phyloP scores from a whole-genome alignment of 305 asterid species.

The Lippia alba region DNA sequence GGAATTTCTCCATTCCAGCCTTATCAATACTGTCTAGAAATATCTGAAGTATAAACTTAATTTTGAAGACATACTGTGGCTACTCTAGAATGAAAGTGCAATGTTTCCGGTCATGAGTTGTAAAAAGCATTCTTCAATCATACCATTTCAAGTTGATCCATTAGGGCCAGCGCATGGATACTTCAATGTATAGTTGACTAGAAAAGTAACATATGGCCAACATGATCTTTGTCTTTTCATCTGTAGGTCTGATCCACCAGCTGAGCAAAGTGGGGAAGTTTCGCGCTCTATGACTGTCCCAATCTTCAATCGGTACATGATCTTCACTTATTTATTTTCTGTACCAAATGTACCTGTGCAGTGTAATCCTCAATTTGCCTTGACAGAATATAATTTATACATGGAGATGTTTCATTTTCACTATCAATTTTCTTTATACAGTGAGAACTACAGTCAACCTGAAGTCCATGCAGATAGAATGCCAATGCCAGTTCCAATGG shows the following conservation, averaged over 20 bases:
- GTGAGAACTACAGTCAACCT: slow-evolving; percentile 75
- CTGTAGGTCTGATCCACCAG: slow-evolving; percentile 76
- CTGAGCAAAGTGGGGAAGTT: slow-evolving; percentile 97
- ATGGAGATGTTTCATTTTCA: slow-evolving; percentile 17
- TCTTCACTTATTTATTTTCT: not conserved
- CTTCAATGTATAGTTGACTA: not conserved
- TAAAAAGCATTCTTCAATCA: not conserved
- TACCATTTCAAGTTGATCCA: not conserved
- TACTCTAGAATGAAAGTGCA: slow-evolving; percentile 3
- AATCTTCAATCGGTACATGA: slow-evolving; percentile 64
- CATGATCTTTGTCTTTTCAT: slow-evolving; percentile 16
- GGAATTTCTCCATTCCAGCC: not conserved
- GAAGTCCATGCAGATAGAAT: slow-evolving; percentile 74
- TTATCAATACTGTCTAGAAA: not conserved
- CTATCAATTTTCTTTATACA: slow-evolving; percentile 36
- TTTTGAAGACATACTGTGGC: not conserved
- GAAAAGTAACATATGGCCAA: slow-evolving; percentile 1
- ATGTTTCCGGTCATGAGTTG: not conserved
- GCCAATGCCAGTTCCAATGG: slow-evolving; percentile 43
- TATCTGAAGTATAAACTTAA: not conserved
- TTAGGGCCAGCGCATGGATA: not conserved
- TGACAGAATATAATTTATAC: slow-evolving; percentile 1
- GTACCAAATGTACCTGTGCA: slow-evolving; percentile 12
- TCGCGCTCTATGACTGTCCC: slow-evolving; percentile 67
- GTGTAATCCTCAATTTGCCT: not conserved